phyloP scores from a whole-genome alignment of 441 rosid genomes.

The Brassica hybrid region DNA sequence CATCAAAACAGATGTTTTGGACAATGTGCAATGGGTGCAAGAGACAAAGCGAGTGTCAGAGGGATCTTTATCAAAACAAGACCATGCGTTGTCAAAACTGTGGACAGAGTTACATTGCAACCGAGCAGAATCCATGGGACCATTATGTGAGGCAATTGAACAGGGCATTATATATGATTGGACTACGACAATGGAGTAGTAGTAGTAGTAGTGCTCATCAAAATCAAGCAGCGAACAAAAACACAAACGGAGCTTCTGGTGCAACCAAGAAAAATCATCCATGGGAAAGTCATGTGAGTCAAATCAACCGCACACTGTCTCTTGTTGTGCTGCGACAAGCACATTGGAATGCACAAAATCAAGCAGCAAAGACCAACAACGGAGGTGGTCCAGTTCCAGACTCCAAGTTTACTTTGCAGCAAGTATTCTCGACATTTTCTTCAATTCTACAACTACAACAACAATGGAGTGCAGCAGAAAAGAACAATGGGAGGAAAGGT shows the following conservation, averaged over 20 bases:
- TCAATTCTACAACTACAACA: background rate
- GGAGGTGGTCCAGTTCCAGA: background rate
- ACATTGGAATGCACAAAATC: background rate
- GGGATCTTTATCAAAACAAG: conserved; percentile 68
- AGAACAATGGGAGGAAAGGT: background rate
- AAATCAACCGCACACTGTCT: background rate
- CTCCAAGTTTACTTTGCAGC: background rate
- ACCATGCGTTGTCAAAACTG: conserved; percentile 70
- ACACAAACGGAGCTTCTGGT: background rate
- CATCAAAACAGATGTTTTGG: conserved; percentile 53
- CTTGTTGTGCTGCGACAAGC: background rate
- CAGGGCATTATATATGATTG: background rate
- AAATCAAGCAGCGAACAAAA: background rate
- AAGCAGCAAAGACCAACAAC: background rate
- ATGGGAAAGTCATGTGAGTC: background rate
- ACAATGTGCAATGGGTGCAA: conserved; percentile 75
- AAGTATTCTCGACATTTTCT: background rate
- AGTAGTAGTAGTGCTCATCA: background rate
- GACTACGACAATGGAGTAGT: background rate
- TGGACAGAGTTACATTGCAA: conserved; percentile 59
- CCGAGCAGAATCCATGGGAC: conserved; percentile 44
- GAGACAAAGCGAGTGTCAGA: conserved; percentile 64
- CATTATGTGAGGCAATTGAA: background rate
- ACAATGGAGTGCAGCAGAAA: background rate
- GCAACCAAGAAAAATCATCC: background rate